Percentiles rank a stretch among this genome's conserved stretches.
These are phyloP conservation scores for Leccinum pallidistipes DNA, from an alignment of 1,284 basidiomycete genomes.

Conservation along the genomic window DNA sequence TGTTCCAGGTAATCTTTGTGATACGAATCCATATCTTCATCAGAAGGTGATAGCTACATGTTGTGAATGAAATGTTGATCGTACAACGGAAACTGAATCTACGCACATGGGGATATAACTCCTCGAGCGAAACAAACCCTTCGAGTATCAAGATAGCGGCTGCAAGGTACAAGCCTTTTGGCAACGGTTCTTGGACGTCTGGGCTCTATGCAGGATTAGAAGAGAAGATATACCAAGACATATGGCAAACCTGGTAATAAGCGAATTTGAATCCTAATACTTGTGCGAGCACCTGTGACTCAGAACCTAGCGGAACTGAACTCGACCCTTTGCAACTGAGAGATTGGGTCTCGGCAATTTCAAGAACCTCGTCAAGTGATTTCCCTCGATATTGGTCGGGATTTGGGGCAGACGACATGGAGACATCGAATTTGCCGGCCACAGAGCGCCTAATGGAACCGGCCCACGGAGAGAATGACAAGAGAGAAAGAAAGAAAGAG, in stretches of 20 bases:
- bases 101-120: slow-evolving; percentile 83
- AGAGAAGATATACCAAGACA: not conserved
- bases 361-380: slow-evolving; percentile 63
- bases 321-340: slow-evolving; percentile 13
- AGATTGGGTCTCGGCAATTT: slow-evolving; percentile 44
- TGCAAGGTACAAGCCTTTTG: slow-evolving; percentile 76
- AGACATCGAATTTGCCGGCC: slow-evolving; percentile 28
- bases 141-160: slow-evolving; percentile 90
- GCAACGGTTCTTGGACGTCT: slow-evolving; percentile 59
- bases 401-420: slow-evolving; percentile 40
- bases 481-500: slow-evolving; percentile 87
- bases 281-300: slow-evolving; percentile 78
- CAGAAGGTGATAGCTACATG: slow-evolving; percentile 68
- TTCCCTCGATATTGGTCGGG: slow-evolving; percentile 54
- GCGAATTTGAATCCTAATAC: slow-evolving; percentile 96
- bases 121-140: slow-evolving; percentile 81
- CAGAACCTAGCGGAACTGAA: slow-evolving; percentile 22
- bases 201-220: slow-evolving; percentile 43
- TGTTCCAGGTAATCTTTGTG: slow-evolving; percentile 68
- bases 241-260: slow-evolving; percentile 73
- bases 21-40: slow-evolving; percentile 71
- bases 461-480: slow-evolving; percentile 84
- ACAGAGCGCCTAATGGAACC: slow-evolving; percentile 41
- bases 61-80: slow-evolving; percentile 7
- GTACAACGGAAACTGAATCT: slow-evolving; percentile 1